These are phyloP conservation scores for Pseudoperonospora humuli DNA, from an alignment of 352 stramenopile species.

Conservation along the genomic window DNA sequence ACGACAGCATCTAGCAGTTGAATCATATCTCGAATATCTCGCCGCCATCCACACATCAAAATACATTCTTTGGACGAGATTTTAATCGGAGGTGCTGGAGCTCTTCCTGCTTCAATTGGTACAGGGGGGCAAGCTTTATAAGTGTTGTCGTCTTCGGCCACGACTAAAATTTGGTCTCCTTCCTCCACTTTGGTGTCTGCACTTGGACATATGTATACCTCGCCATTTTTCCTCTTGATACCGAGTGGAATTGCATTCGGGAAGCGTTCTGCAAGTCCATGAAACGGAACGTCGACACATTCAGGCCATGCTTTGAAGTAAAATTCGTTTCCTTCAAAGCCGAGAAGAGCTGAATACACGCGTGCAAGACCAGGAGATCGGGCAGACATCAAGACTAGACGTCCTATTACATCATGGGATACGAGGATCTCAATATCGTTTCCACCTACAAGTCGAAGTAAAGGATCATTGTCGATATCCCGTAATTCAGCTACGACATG, in stretches of 20 bases:
- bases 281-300: slow-evolving; percentile 60
- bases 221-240: slow-evolving; percentile 49
- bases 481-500: slow-evolving; percentile 85
- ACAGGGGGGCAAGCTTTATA: too few species aligned
- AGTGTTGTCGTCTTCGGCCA: slow-evolving; percentile 86
- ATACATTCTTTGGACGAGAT: slow-evolving; percentile 41
- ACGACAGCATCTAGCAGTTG: too few species aligned
- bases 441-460: slow-evolving; percentile 70
- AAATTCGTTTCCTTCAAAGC: slow-evolving; percentile 86
- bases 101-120: slow-evolving; percentile 28
- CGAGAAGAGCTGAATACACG: slow-evolving; percentile 63
- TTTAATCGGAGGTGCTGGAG: slow-evolving; percentile 23
- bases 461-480: slow-evolving; percentile 82
- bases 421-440: slow-evolving; percentile 79
- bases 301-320: slow-evolving; percentile 86
- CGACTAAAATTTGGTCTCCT: slow-evolving; percentile 71
- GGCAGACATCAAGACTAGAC: slow-evolving; percentile 81
- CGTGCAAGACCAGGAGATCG: slow-evolving; percentile 69
- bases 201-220: slow-evolving; percentile 54
- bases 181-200: slow-evolving; percentile 22
- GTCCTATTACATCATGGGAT: slow-evolving; percentile 85
- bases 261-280: slow-evolving; percentile 61
- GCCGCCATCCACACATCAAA: slow-evolving; percentile 85
- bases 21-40: slow-evolving; percentile 88
- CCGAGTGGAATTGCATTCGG: slow-evolving; percentile 76